Evolutionary conservation across 176 grass and related monocot species (phyloP), one percentile per base, ranked within the genome.

Genomic region (Triticum turgidum): DNA sequence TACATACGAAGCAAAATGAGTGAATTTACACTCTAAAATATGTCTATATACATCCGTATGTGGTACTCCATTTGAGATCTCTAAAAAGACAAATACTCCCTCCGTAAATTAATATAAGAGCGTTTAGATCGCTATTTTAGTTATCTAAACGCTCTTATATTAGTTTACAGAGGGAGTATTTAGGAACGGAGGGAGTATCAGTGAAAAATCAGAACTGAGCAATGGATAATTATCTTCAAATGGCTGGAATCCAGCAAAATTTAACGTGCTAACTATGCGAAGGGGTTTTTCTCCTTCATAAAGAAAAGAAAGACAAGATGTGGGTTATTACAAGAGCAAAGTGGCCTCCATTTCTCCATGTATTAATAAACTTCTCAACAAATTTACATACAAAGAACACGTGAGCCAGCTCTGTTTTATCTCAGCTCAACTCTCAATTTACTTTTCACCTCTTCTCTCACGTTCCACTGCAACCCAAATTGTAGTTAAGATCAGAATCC

Each of bases 371-470:
- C 2, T 61, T 75, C 21, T 61, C n/a, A 84, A 68, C 69, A 29
- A 39, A 91, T 78, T 73, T 91, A 87, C 89, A 87, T 61, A 76
- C 51, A 80, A 75, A 74, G 66, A 59, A 59, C 63, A 54, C 12
- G 13, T 25, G 2, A 70, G 52, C 30, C 69, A 73, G 65, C 75
- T 85, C 34, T 14, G 11, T 78, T 86, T 85, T 86, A 94, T 90
- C 97, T 91, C 86, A 99, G 88, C 30, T 92, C 90, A 17, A 96
- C 90, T 30, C 92, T 88, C 82, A 99, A 29, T 92, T 99, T 99
- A 81, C 77, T 91, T 82, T 96, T 88, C 84, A 93, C 97, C 61
- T 61, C 80, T 88, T 99, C 97, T 80, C 97, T 94, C 70, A 96
- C 94, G 69, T 88, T 91, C 87, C 54, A 77, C 97, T 99, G 92